Conservation (phyloP, 768 basidiomycete species). For the Rhizopogon vinicolor region DNA sequence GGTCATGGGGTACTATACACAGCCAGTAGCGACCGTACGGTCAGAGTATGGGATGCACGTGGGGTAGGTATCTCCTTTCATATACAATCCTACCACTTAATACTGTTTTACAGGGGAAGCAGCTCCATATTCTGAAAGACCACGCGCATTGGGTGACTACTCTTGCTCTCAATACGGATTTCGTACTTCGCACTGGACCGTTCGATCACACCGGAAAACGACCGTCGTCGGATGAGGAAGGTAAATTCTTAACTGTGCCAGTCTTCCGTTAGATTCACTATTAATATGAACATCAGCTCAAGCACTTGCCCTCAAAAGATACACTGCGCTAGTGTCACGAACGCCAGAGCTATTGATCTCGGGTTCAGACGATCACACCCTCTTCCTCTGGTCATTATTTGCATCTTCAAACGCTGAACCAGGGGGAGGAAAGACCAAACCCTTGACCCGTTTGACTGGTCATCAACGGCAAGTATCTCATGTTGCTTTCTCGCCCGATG, state of each 20-base stretch:
- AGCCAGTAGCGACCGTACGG: slow-evolving; percentile 90
- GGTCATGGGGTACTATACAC: slow-evolving; percentile 82
- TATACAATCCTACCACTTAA: background rate
- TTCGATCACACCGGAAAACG: slow-evolving; percentile 85
- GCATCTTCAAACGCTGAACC: slow-evolving; percentile 31
- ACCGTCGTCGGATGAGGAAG: slow-evolving; percentile 79
- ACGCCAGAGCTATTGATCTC: slow-evolving; percentile 85
- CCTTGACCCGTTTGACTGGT: slow-evolving; percentile 78
- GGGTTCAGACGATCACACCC: slow-evolving; percentile 96
- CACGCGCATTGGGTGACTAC: slow-evolving; percentile 99
- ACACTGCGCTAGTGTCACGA: slow-evolving; percentile 59
- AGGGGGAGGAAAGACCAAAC: slow-evolving; percentile 53
- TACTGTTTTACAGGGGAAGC: slow-evolving; percentile 56
- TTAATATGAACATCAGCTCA: slow-evolving; percentile 48
- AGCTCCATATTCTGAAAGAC: slow-evolving; percentile 82
- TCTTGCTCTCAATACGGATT: slow-evolving; percentile 92
- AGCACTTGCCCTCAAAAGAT: slow-evolving; percentile 70
- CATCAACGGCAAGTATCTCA: slow-evolving; percentile 95
- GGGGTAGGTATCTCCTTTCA: slow-evolving; percentile 40
- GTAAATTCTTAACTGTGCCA: slow-evolving; percentile 33
- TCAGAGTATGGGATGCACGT: slow-evolving; percentile 91
- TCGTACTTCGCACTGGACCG: slow-evolving; percentile 89
- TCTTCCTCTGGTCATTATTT: slow-evolving; percentile 93
- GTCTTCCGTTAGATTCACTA: background rate
- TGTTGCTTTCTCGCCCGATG: slow-evolving; percentile 93